A percentile compares a stretch with the other conserved stretches of the same genome.
phyloP scores from a whole-genome alignment of 495 filamentous ascomycete species.

The Aspergillus egyptiacus region DNA sequence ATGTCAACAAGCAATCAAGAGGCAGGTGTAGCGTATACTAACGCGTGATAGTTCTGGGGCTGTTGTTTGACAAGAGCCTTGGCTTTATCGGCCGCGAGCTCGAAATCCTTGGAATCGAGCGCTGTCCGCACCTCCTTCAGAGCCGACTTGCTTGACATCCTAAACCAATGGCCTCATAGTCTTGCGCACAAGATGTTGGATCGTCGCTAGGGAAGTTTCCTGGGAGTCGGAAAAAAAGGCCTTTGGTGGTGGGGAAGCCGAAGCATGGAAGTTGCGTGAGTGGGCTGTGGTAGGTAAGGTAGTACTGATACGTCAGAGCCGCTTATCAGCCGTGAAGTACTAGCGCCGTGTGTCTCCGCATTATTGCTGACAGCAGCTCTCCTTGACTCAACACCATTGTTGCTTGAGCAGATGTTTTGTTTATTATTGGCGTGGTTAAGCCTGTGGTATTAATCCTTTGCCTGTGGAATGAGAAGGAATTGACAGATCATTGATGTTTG shows the following conservation, averaged over 20 bases:
- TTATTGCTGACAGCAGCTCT: constrained; percentile 2
- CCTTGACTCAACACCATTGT: not conserved
- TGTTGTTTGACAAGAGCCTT: constrained; percentile 64
- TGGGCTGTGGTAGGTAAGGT: constrained; percentile 10
- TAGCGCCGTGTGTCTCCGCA: constrained; percentile 6
- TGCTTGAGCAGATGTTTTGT: not conserved
- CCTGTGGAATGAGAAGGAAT: not conserved
- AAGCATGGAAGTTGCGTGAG: not conserved
- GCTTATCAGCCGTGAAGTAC: constrained; percentile 9
- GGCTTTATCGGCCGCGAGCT: constrained; percentile 61
- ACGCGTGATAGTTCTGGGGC: constrained; percentile 77
- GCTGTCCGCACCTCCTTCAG: constrained; percentile 79
- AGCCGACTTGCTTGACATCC: constrained; percentile 64
- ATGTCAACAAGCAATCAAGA: constrained; percentile 1
- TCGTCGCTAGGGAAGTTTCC: not conserved
- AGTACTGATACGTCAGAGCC: constrained; percentile 26
- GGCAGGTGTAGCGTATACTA: constrained; percentile 17
- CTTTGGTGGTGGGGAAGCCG: constrained; percentile 18
- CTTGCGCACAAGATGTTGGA: constrained; percentile 8
- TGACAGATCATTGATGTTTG: not conserved
- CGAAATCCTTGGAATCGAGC: constrained; percentile 74
- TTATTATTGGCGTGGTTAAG: not conserved
- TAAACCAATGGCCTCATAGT: constrained; percentile 19
- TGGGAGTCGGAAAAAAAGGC: constrained; percentile 13
- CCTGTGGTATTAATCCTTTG: not conserved